Evolutionary conservation across 2,329 filamentous ascomycete species (phyloP).

Genomic region (Diaporthe sp.): DNA sequence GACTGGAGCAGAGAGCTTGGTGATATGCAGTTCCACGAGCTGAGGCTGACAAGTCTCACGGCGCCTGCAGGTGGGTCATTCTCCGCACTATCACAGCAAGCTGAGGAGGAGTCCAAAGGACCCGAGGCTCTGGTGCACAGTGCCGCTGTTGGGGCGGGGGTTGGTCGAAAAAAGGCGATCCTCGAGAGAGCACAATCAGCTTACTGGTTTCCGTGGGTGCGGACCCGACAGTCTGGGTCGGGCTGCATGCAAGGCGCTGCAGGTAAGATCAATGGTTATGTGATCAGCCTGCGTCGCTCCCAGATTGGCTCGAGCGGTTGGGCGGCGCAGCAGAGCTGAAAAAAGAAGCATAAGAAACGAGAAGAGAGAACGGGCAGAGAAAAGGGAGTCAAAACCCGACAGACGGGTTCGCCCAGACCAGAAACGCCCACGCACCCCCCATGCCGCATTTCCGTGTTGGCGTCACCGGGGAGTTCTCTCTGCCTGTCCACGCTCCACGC

Average conservation of each 20-base stretch:
- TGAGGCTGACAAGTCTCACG: slow-evolving; percentile 21
- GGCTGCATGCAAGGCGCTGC: slow-evolving; percentile 26
- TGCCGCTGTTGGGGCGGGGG: slow-evolving; percentile 13
- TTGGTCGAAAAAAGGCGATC: slow-evolving; percentile 1
- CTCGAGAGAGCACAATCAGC: not conserved
- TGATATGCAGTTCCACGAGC: not conserved
- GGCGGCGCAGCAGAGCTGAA: slow-evolving; percentile 34
- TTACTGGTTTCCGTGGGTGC: not conserved
- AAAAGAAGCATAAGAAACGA: not conserved
- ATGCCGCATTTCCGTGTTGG: slow-evolving; percentile 1
- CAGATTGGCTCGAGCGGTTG: slow-evolving; percentile 24
- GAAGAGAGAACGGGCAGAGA: not conserved
- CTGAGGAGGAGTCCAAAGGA: not conserved
- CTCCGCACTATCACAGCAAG: not conserved
- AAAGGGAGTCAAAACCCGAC: slow-evolving; percentile 3
- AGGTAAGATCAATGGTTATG: slow-evolving; percentile 32
- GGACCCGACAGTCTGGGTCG: slow-evolving; percentile 38
- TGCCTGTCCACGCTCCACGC: not conserved
- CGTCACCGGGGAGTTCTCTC: not conserved
- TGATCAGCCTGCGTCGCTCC: not conserved
- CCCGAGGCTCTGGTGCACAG: not conserved
- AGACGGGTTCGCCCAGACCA: slow-evolving; percentile 3
- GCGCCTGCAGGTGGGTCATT: slow-evolving; percentile 14
- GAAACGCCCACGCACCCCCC: not conserved
- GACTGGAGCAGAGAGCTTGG: not conserved